These are phyloP conservation scores for Echinochloa phyllopogon DNA, from an alignment of 176 grass and related monocot genomes.

Conservation along the genomic window DNA sequence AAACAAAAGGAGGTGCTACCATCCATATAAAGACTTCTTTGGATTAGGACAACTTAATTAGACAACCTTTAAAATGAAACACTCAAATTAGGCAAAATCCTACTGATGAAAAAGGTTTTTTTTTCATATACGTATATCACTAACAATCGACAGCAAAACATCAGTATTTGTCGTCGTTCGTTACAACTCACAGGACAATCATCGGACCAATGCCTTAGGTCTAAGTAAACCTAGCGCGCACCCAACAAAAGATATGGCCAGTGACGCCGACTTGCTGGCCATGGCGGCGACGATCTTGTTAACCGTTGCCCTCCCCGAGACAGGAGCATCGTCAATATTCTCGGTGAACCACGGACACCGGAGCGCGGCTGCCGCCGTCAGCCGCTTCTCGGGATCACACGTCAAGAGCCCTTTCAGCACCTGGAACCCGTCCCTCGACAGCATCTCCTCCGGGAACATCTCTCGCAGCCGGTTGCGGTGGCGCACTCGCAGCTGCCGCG, in stretches of 20 bases:
- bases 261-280: background rate
- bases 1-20: too few relatives aligned
- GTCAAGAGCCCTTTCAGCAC: background rate
- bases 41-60: too few relatives aligned
- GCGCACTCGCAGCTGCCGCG: background rate
- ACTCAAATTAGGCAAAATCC: too few relatives aligned
- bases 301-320: background rate
- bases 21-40: too few relatives aligned
- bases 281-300: background rate
- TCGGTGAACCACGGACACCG: background rate
- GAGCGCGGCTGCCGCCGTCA: background rate
- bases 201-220: background rate
- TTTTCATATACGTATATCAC: background rate
- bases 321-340: background rate
- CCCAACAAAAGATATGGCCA: background rate
- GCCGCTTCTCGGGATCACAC: background rate
- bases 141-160: background rate
- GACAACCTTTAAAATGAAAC: too few relatives aligned
- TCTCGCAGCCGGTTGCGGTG: background rate
- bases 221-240: background rate
- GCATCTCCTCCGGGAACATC: background rate
- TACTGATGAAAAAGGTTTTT: too few relatives aligned
- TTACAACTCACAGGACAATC: background rate
- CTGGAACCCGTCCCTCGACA: background rate
- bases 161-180: background rate